Conservation (phyloP, 257 asterid genomes). For the Nicotiana paniculata region DNA sequence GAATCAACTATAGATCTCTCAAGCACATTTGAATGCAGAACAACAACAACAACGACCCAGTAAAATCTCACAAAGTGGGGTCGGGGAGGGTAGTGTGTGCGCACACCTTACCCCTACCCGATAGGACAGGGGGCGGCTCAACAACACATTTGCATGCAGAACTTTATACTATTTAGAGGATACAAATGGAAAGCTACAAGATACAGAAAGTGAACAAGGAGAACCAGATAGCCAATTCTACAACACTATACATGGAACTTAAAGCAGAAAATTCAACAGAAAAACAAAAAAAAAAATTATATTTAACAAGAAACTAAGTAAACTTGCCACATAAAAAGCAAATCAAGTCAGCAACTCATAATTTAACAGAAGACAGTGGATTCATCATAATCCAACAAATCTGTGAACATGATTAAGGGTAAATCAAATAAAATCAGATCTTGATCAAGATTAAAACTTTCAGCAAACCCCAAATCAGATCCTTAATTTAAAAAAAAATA, state of each 20-base stretch:
- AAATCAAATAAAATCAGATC: constrained; percentile 14
- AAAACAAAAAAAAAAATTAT: neutral
- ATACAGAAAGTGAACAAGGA: neutral
- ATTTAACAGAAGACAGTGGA: neutral
- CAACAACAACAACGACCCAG: neutral
- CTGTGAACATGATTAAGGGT: neutral
- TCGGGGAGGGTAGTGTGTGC: no score
- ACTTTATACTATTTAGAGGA: neutral
- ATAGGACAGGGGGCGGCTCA: no score
- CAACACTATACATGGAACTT: neutral
- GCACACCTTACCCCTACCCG: no score
- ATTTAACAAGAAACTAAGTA: neutral
- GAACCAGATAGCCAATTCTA: neutral
- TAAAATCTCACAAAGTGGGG: no score
- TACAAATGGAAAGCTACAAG: neutral
- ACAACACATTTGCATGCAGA: neutral
- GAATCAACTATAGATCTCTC: constrained; percentile 4
- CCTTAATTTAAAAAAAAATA: neutral
- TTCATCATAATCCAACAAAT: neutral
- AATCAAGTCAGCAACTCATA: constrained; percentile 4
- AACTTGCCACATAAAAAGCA: neutral
- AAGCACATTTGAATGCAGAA: neutral
- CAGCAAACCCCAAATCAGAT: constrained; percentile 10
- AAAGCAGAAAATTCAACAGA: neutral
- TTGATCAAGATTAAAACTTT: constrained; percentile 6